A percentile compares a stretch with the other conserved stretches of the same genome.
Evolutionary conservation across 2,329 filamentous ascomycete genomes (phyloP).

Genomic region (Helotiales sp.): DNA sequence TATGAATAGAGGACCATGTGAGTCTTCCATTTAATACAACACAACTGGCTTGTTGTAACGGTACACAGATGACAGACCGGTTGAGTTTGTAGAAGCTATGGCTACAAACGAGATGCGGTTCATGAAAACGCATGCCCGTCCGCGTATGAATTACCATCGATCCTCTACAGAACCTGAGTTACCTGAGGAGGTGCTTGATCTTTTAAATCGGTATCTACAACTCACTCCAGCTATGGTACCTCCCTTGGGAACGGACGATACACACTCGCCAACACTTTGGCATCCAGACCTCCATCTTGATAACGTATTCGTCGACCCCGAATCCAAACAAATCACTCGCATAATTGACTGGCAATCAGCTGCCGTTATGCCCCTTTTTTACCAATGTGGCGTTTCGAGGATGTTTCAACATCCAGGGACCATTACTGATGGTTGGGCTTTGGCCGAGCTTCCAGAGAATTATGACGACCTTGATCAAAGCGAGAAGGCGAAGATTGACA

Average conservation of each 20-base stretch:
- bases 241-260: slow-evolving; percentile 18
- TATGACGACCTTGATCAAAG: slow-evolving; percentile 9
- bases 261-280: slow-evolving; percentile 22
- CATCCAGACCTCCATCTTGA: too few species aligned
- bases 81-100: slow-evolving; percentile 19
- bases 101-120: slow-evolving; percentile 28
- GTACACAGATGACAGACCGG: background rate
- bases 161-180: slow-evolving; percentile 26
- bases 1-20: background rate
- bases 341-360: slow-evolving; percentile 32
- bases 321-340: slow-evolving; percentile 28
- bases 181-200: slow-evolving; percentile 28
- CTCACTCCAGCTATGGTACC: slow-evolving; percentile 31
- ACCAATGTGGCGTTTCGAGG: slow-evolving; percentile 23
- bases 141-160: slow-evolving; percentile 26
- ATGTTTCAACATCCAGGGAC: slow-evolving; percentile 20
- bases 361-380: slow-evolving; percentile 21
- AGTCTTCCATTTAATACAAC: background rate
- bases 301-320: slow-evolving; percentile 34
- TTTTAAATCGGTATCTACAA: slow-evolving; percentile 28
- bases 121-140: slow-evolving; percentile 24
- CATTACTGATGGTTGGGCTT: background rate
- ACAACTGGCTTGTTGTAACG: background rate
- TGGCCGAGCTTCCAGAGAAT: slow-evolving; percentile 15
- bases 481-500: slow-evolving; percentile 12